Evolutionary conservation across 2,329 filamentous ascomycete genomes (phyloP), one percentile per base, ranked within the genome.

Genomic region (Colletotrichum tropicicola): DNA sequence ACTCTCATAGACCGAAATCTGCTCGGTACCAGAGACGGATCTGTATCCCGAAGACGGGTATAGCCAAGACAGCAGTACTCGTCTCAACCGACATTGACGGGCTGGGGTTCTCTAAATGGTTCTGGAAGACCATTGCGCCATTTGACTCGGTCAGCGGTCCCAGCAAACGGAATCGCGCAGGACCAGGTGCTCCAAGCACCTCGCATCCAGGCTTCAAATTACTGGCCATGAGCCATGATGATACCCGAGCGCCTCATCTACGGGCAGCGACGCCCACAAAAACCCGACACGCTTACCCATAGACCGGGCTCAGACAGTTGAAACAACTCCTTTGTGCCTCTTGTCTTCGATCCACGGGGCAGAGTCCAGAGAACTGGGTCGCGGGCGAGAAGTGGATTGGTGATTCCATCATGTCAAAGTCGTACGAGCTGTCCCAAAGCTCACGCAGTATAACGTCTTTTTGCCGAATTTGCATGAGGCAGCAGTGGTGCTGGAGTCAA

Each of bases 331-430:
- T 61, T 30, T 51, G 61, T 61, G 57, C 30, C 43, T 49, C 35
- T 27, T 56, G 57, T 65, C 56, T 61, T 61, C 57, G 61, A 65
- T 65, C 57, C 61, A 59, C 55, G 32, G 43, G 30, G 28, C 43
- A 32, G 21, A 13, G 43, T 25, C 61, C 61, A 49, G 44, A 61
- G 43, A 6, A 52, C n/a, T 49, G 61, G 61, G 57, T 65, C 23
- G 28, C 44, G 35, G 57, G 21, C 15, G 25, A 37, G 15, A 17
- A 37, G 27, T 37, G 25, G 43, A 55, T 65, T 39, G 61, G 61
- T 32, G n/a, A 15, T 12, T n/a, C 10, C 27, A 21, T 41, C 12
- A 10, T 44, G 13, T n/a, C 12, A 41, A 49, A 9, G 57, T 65
- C 44, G 49, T 45, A 61, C 61, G 15, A n/a, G 28, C 28, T 35